Evolutionary conservation across 2,329 filamentous ascomycete genomes (phyloP).

Genomic region (Cylindrodendrum hubeiense): DNA sequence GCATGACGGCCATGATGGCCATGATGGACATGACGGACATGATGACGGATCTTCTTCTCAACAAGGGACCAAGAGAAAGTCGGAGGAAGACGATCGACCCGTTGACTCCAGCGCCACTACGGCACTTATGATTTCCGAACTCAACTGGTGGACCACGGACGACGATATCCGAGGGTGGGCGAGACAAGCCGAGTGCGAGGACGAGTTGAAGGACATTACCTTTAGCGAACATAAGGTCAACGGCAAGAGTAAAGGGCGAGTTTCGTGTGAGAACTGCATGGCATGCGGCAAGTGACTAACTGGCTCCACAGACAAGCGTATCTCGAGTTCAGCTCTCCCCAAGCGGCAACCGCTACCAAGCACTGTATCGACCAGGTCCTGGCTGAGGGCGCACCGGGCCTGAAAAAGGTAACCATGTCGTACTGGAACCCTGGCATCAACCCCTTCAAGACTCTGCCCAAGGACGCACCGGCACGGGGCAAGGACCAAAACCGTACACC

Average conservation of each 20-base stretch:
- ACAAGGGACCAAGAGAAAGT: conserved; percentile 72
- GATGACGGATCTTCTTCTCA: conserved; percentile 52
- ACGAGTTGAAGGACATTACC: conserved; percentile 90
- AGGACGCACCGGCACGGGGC: conserved; percentile 78
- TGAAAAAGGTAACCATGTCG: conserved; percentile 78
- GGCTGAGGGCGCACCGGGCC: conserved; percentile 63
- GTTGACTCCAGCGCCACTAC: conserved; percentile 72
- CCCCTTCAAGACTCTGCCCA: conserved; percentile 90
- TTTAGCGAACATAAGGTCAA: conserved; percentile 99
- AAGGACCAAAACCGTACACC: conserved; percentile 72
- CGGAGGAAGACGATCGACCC: conserved; percentile 68
- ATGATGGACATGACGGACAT: conserved; percentile 54
- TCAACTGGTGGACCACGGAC: conserved; percentile 97
- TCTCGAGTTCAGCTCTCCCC: conserved; percentile 84
- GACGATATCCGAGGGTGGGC: conserved; percentile 94
- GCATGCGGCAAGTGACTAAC: conserved; percentile 21
- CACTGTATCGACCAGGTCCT: conserved; percentile 78
- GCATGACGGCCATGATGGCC: conserved; percentile 55
- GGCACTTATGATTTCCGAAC: conserved; percentile 87
- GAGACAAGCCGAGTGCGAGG: conserved; percentile 82
- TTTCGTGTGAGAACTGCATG: conserved; percentile 15
- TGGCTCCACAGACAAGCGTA: conserved; percentile 74
- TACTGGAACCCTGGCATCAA: conserved; percentile 85
- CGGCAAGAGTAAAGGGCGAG: conserved; percentile 97
- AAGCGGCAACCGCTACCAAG: conserved; percentile 89